Evolutionary conservation across 2,329 filamentous ascomycete species (phyloP).

Genomic region (Chrysosphaeria jannelii): DNA sequence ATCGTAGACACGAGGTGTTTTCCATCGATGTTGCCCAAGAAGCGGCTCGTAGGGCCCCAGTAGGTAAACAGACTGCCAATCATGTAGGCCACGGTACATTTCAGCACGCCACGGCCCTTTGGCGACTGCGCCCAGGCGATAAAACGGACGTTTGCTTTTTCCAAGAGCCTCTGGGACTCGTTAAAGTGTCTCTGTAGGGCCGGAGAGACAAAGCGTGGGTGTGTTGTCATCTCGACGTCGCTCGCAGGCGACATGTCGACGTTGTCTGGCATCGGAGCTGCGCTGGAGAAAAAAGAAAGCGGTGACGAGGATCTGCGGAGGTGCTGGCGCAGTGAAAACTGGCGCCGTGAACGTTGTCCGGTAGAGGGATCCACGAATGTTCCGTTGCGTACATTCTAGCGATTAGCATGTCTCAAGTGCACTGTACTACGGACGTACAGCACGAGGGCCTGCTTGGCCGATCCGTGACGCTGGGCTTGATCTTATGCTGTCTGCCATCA

Average conservation of each 20-base stretch:
- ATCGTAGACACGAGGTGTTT: constrained; percentile 87
- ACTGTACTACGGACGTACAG: too few relatives aligned
- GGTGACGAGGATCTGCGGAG: too few relatives aligned
- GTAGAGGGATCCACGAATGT: constrained; percentile 69
- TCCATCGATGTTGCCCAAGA: constrained; percentile 59
- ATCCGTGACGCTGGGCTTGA: too few relatives aligned
- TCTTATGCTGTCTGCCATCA: too few relatives aligned
- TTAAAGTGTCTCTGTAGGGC: too few relatives aligned
- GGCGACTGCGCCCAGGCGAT: constrained; percentile 37
- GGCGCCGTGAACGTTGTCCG: constrained; percentile 53
- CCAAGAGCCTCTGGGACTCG: too few relatives aligned
- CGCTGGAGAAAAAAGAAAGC: not conserved
- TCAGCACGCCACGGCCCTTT: constrained; percentile 52
- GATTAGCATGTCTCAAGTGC: too few relatives aligned
- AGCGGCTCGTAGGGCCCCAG: constrained; percentile 35
- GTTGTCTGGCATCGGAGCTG: not conserved
- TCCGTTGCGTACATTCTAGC: constrained; percentile 46
- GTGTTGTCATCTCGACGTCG: constrained; percentile 8
- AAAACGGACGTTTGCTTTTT: constrained; percentile 7
- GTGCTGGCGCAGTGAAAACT: constrained; percentile 38
- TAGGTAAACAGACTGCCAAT: constrained; percentile 70
- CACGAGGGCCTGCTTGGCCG: too few relatives aligned
- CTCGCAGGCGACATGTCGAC: constrained; percentile 4
- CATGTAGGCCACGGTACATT: constrained; percentile 74
- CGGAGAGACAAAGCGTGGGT: constrained; percentile 9